These are phyloP conservation scores for Plasmodium malariae DNA, from an alignment of 169 alveolate genomes.

Conservation along the genomic window DNA sequence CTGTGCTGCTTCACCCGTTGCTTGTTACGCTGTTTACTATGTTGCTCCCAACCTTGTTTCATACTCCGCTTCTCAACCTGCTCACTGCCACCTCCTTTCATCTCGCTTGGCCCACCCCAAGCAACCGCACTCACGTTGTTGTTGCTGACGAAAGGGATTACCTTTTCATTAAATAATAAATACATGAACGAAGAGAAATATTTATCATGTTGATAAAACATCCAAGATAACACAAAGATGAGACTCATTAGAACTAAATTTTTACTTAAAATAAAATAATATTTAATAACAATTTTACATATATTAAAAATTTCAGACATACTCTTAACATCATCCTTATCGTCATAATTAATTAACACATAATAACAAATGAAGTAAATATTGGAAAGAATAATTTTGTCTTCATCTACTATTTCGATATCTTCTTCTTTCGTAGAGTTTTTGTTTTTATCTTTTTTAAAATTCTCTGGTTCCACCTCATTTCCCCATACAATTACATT, in stretches of 20 bases:
- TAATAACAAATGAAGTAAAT: slow-evolving; percentile 45
- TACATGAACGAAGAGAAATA: background rate
- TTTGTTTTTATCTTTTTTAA: background rate
- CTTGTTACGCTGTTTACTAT: no score
- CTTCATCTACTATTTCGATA: background rate
- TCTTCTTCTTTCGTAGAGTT: background rate
- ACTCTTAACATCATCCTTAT: background rate
- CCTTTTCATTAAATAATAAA: background rate
- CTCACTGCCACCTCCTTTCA: background rate
- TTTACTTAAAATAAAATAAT: slow-evolving; percentile 20
- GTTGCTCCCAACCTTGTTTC: no score
- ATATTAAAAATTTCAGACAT: slow-evolving; percentile 5
- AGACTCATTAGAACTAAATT: slow-evolving; percentile 36
- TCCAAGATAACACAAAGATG: slow-evolving; percentile 25
- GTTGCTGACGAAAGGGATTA: background rate
- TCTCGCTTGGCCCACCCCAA: background rate
- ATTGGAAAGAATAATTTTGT: slow-evolving; percentile 15
- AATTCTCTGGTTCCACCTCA: background rate
- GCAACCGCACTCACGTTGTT: background rate
- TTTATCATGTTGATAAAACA: slow-evolving; percentile 8
- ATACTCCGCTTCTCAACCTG: no score
- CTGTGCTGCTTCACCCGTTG: no score
- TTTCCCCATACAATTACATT: background rate
- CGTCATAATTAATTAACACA: slow-evolving; percentile 9
- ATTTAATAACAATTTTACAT: slow-evolving; percentile 23